Percentiles rank a stretch among this genome's conserved stretches.
Conservation (phyloP, 2,329 filamentous ascomycete genomes). For the Fusarium agapanthi region DNA sequence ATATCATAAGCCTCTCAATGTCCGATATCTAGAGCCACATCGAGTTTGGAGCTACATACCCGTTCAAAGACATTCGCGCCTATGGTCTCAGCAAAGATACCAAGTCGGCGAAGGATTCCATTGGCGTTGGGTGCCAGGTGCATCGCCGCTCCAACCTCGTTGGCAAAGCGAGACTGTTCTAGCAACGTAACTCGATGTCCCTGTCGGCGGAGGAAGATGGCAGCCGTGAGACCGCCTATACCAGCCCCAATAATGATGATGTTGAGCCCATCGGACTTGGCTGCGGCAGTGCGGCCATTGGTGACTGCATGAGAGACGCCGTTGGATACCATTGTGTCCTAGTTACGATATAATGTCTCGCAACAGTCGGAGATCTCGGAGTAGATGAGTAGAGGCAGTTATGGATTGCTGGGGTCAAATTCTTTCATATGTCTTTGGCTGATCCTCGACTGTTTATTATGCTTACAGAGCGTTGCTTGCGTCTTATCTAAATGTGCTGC, state of each 20-base stretch:
- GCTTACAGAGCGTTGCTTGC: background rate
- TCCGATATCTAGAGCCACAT: fast-evolving
- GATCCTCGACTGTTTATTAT: background rate
- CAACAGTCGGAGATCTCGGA: fast-evolving
- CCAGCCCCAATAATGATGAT: constrained; percentile 43
- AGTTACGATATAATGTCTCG: no score
- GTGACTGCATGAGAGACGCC: fast-evolving
- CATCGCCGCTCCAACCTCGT: constrained; percentile 67
- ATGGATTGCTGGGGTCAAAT: no score
- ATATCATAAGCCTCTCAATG: fast-evolving
- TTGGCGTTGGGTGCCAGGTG: constrained; percentile 70
- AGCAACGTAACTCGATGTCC: constrained; percentile 52
- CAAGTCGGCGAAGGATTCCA: constrained; percentile 58
- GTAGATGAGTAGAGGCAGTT: fast-evolving
- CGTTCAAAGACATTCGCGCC: constrained; percentile 47
- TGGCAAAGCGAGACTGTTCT: constrained; percentile 54
- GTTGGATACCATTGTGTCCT: background rate
- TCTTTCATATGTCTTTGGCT: no score
- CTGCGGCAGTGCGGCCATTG: background rate
- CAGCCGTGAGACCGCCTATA: constrained; percentile 58
- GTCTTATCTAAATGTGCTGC: background rate
- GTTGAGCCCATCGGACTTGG: background rate
- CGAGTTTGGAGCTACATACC: background rate
- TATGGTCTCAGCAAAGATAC: constrained; percentile 49
- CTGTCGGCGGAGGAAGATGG: constrained; percentile 58